Conservation (phyloP, 306 rosid species). For the Medicago truncatula region DNA sequence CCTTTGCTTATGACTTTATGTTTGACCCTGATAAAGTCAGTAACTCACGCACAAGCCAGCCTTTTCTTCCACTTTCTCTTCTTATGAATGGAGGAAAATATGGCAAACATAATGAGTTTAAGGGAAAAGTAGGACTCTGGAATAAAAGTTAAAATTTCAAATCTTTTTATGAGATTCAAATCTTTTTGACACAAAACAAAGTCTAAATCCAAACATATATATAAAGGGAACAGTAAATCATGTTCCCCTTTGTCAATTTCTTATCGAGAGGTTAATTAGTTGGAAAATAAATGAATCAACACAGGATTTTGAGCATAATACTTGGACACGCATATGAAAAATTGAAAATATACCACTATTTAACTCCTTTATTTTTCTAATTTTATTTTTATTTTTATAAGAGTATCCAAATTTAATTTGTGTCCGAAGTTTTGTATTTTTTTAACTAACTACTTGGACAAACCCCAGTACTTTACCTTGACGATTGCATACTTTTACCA, state of each 20-base stretch:
- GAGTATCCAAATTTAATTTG: no score
- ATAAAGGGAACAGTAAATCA: slow-evolving; percentile 56
- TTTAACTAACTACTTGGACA: no score
- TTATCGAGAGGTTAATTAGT: not conserved
- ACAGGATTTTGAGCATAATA: no score
- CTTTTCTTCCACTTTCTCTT: slow-evolving; percentile 66
- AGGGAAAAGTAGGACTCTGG: slow-evolving; percentile 44
- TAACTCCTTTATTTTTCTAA: no score
- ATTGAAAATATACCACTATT: no score
- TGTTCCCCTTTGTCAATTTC: slow-evolving; percentile 36
- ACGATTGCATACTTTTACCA: no score
- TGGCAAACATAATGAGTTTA: slow-evolving; percentile 48
- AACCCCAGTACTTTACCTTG: no score
- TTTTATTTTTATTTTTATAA: no score
- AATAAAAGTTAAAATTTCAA: slow-evolving; percentile 36
- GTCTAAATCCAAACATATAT: slow-evolving; percentile 45
- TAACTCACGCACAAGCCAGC: slow-evolving; percentile 50
- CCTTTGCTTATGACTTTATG: slow-evolving; percentile 54
- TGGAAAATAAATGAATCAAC: no score
- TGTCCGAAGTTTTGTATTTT: no score
- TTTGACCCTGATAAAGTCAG: slow-evolving; percentile 73
- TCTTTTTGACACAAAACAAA: slow-evolving; percentile 60
- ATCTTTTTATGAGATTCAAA: slow-evolving; percentile 60
- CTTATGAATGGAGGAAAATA: slow-evolving; percentile 50
- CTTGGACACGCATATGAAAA: no score